Evolutionary conservation across 371 early-diverging fungal species (phyloP).

Genomic region (Rhizopus sp.): DNA sequence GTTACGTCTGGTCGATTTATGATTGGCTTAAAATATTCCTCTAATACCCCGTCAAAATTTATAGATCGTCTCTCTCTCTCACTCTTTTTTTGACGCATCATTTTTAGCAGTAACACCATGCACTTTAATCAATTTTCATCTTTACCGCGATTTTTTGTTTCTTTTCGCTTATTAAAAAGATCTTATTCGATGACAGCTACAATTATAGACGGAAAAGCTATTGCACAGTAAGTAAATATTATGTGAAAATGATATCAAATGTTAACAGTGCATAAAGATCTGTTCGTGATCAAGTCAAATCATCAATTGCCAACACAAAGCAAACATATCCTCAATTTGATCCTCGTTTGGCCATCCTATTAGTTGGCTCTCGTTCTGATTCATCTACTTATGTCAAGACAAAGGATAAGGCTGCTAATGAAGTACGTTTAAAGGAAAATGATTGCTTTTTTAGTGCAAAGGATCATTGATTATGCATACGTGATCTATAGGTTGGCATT

Average conservation of each 20-base stretch:
- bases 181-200: constrained; percentile 41
- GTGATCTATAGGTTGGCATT: constrained; percentile 57
- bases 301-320: constrained; percentile 62
- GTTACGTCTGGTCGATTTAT: too few species aligned
- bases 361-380: constrained; percentile 91
- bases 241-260: neutral
- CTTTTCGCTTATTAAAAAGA: constrained; percentile 10
- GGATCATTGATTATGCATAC: neutral
- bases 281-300: constrained; percentile 62
- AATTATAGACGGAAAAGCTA: constrained; percentile 71
- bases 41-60: too few species aligned
- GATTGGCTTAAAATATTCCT: too few species aligned
- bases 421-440: constrained; percentile 56
- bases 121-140: constrained; percentile 1
- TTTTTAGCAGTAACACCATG: constrained; percentile 1
- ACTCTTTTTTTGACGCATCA: neutral
- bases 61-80: too few species aligned
- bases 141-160: constrained; percentile 7
- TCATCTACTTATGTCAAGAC: constrained; percentile 87
- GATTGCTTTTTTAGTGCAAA: neutral
- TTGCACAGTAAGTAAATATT: constrained; percentile 56
- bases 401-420: constrained; percentile 87
- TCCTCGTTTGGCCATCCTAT: constrained; percentile 88
- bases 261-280: constrained; percentile 34
- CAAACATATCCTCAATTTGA: constrained; percentile 62